Percentiles rank a stretch among this genome's conserved stretches.
Conservation (phyloP, 78 protist genomes). For the Cavenderia fasciculata region DNA sequence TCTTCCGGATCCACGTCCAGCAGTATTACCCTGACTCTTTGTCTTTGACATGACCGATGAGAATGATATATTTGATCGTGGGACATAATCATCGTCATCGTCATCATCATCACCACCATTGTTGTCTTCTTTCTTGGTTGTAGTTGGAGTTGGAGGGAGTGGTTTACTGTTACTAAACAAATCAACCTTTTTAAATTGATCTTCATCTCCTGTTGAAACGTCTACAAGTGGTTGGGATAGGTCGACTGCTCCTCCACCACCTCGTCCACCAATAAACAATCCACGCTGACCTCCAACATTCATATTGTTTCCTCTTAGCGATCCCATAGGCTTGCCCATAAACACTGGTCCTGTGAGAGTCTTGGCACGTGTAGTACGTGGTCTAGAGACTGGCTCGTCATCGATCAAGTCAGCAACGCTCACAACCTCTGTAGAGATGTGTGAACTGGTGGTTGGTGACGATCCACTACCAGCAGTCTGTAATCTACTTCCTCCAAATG, state of each 20-base stretch:
- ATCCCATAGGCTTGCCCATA: conserved; percentile 3
- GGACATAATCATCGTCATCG: conserved; percentile 18
- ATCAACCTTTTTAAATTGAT: not conserved
- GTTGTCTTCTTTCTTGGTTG: not conserved
- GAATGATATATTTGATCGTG: no score
- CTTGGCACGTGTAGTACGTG: conserved; percentile 51
- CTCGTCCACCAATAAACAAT: not conserved
- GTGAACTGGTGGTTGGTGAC: not conserved
- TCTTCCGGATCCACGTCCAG: not conserved
- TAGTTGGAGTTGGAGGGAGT: no score
- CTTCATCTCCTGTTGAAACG: no score
- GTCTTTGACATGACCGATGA: conserved; percentile 9
- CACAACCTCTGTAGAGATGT: no score
- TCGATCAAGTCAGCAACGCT: no score
- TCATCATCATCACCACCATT: conserved; percentile 10
- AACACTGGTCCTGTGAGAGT: conserved; percentile 32
- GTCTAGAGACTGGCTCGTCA: conserved; percentile 55
- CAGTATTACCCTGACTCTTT: conserved; percentile 3
- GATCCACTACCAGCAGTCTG: not conserved
- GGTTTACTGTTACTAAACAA: no score
- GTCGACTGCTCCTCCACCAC: no score
- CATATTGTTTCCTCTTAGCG: no score
- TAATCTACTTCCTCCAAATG: conserved; percentile 16
- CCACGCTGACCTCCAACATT: no score
- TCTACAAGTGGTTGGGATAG: no score